Evolutionary conservation across 495 filamentous ascomycete genomes (phyloP).

Genomic region (Trichoderma virens): DNA sequence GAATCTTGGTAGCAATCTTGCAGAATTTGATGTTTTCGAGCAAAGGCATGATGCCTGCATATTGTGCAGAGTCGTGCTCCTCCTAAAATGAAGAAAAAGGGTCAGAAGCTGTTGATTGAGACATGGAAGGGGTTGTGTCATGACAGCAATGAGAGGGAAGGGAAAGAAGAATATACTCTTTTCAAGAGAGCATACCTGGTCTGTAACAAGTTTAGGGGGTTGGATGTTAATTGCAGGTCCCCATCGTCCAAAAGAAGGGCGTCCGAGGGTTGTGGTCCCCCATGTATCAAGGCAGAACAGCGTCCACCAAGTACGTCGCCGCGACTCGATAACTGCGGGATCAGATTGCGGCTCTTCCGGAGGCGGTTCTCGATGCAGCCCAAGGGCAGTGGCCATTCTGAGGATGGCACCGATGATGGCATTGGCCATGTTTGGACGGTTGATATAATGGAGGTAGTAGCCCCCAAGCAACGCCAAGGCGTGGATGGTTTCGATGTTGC

Average conservation of each 20-base stretch:
- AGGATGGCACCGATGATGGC: slow-evolving; percentile 58
- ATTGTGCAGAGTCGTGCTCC: slow-evolving; percentile 42
- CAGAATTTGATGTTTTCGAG: slow-evolving; percentile 75
- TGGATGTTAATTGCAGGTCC: slow-evolving; percentile 66
- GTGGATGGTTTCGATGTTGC: slow-evolving; percentile 64
- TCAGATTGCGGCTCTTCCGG: slow-evolving; percentile 42
- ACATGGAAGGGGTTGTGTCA: too few relatives aligned
- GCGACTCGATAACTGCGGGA: slow-evolving; percentile 51
- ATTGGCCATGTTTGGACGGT: slow-evolving; percentile 69
- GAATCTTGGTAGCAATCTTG: slow-evolving; percentile 69
- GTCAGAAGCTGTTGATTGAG: too few relatives aligned
- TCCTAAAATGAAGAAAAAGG: not conserved
- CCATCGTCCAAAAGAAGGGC: slow-evolving; percentile 68
- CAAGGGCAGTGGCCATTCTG: slow-evolving; percentile 63
- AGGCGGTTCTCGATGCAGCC: slow-evolving; percentile 65
- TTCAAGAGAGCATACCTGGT: slow-evolving; percentile 16
- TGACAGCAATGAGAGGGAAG: too few relatives aligned
- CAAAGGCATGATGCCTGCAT: slow-evolving; percentile 59
- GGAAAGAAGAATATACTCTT: too few relatives aligned
- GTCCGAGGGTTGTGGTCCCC: slow-evolving; percentile 67
- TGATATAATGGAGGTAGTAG: slow-evolving; percentile 74
- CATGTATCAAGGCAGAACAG: slow-evolving; percentile 75
- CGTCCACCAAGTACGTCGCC: slow-evolving; percentile 72
- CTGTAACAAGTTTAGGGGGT: slow-evolving; percentile 50
- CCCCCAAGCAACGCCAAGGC: slow-evolving; percentile 64